Conservation (phyloP, 2,329 filamentous ascomycete species). For the Clonostachys rhizophaga region DNA sequence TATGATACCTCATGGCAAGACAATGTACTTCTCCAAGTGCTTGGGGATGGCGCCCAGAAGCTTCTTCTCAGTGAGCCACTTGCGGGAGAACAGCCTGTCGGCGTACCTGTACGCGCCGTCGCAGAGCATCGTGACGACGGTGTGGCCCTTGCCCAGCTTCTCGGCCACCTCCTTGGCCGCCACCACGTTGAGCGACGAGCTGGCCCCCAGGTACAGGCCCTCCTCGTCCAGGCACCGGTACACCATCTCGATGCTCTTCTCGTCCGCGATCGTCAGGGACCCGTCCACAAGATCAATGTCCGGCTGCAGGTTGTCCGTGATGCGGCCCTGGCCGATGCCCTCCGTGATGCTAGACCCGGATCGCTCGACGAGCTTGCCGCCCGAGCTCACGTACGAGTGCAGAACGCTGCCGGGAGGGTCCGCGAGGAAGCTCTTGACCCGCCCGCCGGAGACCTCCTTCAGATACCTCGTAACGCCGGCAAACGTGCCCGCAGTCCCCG, state of each 20-base stretch:
- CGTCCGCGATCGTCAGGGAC: slow-evolving; percentile 79
- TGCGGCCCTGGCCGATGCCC: slow-evolving; percentile 91
- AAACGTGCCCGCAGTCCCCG: slow-evolving; percentile 86
- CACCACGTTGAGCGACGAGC: slow-evolving; percentile 90
- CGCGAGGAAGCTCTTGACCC: slow-evolving; percentile 83
- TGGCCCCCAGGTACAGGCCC: slow-evolving; percentile 90
- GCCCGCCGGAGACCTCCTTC: slow-evolving; percentile 74
- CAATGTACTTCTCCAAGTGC: slow-evolving; percentile 89
- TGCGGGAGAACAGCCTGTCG: slow-evolving; percentile 85
- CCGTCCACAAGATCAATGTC: slow-evolving; percentile 84
- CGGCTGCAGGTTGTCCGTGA: slow-evolving; percentile 89
- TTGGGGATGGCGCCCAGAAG: slow-evolving; percentile 76
- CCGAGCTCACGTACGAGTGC: slow-evolving; percentile 84
- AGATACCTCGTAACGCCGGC: slow-evolving; percentile 85
- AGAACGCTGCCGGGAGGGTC: slow-evolving; percentile 93
- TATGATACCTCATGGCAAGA: slow-evolving; percentile 59
- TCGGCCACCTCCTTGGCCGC: slow-evolving; percentile 92
- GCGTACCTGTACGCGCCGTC: slow-evolving; percentile 98
- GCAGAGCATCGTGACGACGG: slow-evolving; percentile 88
- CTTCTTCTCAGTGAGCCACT: slow-evolving; percentile 86
- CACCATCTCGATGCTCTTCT: slow-evolving; percentile 96
- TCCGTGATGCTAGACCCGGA: slow-evolving; percentile 89
- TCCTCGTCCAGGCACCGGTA: slow-evolving; percentile 96
- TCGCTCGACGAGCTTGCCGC: slow-evolving; percentile 78
- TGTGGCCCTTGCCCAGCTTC: slow-evolving; percentile 82